phyloP scores from a whole-genome alignment of 108 stramenopile species.

The Nannochloropsis salina region DNA sequence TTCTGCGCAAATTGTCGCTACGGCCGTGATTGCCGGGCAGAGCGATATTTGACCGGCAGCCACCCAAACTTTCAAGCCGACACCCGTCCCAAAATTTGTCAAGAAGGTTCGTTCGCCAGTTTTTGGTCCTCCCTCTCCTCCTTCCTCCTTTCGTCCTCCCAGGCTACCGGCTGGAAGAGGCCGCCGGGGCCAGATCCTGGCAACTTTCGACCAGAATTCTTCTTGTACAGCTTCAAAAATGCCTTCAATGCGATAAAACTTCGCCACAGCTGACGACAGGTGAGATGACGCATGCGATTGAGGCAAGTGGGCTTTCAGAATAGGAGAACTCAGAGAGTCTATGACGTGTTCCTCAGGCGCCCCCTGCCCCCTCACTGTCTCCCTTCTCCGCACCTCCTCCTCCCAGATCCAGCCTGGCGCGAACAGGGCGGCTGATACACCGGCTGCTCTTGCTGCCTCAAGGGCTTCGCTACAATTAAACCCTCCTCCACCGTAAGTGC shows the following conservation, averaged over 20 bases:
- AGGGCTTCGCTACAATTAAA: slow-evolving; percentile 21
- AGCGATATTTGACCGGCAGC: neutral
- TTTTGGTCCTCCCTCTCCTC: neutral
- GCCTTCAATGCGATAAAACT: neutral
- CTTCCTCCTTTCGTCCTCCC: neutral
- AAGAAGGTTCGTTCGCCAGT: neutral
- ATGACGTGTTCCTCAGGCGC: too few species aligned
- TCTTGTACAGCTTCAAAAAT: neutral
- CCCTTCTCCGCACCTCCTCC: neutral
- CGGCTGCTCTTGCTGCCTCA: neutral
- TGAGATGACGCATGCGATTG: too few species aligned
- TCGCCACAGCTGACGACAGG: too few species aligned
- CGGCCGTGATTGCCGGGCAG: neutral
- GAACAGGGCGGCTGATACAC: slow-evolving; percentile 13
- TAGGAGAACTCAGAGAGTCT: too few species aligned
- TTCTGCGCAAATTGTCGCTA: neutral
- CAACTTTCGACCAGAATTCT: slow-evolving; percentile 15
- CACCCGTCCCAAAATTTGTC: neutral
- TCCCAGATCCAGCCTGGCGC: slow-evolving; percentile 24
- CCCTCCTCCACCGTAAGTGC: slow-evolving; percentile 19
- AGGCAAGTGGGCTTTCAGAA: too few species aligned
- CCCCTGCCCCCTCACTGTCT: neutral
- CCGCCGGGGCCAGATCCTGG: neutral
- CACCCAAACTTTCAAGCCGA: neutral
- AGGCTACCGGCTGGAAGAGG: neutral